phyloP scores from a whole-genome alignment of 768 basidiomycete species.

The Mycena leptocephala region DNA sequence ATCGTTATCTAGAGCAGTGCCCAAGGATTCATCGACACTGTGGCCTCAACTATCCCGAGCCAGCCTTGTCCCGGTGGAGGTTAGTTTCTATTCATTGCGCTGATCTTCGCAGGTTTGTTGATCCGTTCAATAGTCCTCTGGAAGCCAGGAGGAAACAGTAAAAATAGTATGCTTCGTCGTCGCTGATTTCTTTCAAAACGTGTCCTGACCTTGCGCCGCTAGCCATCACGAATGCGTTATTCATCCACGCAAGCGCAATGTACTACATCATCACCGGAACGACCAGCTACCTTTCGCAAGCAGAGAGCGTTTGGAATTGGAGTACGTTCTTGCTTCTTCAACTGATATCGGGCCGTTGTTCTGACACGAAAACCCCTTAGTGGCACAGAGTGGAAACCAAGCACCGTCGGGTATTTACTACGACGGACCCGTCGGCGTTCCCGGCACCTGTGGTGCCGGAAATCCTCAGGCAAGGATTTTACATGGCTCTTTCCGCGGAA shows the following conservation, averaged over 20 bases:
- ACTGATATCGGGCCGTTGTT: neutral
- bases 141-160: neutral
- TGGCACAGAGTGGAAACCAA: neutral
- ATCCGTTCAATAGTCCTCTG: neutral
- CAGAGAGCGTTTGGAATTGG: too few relatives aligned
- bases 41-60: neutral
- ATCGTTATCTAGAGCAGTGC: neutral
- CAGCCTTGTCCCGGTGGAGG: too few relatives aligned
- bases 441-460: neutral
- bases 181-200: neutral
- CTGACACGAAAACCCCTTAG: neutral
- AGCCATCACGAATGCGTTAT: too few relatives aligned
- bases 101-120: neutral
- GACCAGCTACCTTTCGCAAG: constrained; percentile 2
- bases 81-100: neutral
- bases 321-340: too few relatives aligned
- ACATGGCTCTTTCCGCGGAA: neutral
- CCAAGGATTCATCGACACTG: constrained; percentile 10
- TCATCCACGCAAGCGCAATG: constrained; percentile 1
- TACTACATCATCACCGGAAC: constrained; percentile 4
- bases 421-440: neutral
- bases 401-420: neutral
- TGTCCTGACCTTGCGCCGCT: neutral
- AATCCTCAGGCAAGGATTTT: neutral
- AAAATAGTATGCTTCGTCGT: constrained; percentile 5